A percentile compares a stretch with the other conserved stretches of the same genome.
phyloP scores from a whole-genome alignment of 306 rosid genomes.

The Coriaria nepalensis region DNA sequence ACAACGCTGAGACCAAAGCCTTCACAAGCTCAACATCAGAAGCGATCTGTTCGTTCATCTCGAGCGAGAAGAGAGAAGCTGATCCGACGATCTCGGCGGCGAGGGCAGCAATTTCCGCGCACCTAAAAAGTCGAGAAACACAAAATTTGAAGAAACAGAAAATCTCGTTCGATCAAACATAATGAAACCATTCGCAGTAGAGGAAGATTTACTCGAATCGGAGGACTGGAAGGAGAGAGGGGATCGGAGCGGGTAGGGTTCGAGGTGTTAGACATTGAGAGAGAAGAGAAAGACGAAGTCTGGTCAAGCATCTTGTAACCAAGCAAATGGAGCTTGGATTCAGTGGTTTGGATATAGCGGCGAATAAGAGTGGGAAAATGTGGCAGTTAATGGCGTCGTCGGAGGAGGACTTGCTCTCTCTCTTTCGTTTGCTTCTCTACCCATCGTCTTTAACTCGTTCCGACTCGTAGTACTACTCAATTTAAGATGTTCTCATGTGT shows the following conservation, averaged over 20 bases:
- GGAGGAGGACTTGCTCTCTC: conserved; percentile 1
- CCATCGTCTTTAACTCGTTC: too few species aligned
- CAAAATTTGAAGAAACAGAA: background rate
- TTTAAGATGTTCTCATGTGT: too few species aligned
- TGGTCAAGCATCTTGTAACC: conserved; percentile 34
- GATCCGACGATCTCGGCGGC: conserved; percentile 35
- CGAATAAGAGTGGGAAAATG: conserved; percentile 32
- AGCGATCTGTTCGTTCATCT: conserved; percentile 40
- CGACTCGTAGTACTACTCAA: too few species aligned
- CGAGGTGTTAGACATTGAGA: conserved; percentile 9
- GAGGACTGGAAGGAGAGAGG: conserved; percentile 55
- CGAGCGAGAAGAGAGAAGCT: conserved; percentile 45
- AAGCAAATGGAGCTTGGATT: conserved; percentile 22
- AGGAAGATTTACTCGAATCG: conserved; percentile 19
- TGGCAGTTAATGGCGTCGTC: conserved; percentile 12
- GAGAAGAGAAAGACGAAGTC: conserved; percentile 26
- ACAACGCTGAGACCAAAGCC: conserved; percentile 30
- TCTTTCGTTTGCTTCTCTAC: conserved; percentile 9
- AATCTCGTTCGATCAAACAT: too few species aligned
- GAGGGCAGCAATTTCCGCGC: conserved; percentile 18
- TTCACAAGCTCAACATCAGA: conserved; percentile 34
- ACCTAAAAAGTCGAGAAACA: conserved; percentile 12
- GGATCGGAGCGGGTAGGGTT: conserved; percentile 15
- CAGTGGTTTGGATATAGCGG: conserved; percentile 26
- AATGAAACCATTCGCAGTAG: background rate